Conservation (phyloP, 2,329 filamentous ascomycete genomes). For the Pyricularia sp. region DNA sequence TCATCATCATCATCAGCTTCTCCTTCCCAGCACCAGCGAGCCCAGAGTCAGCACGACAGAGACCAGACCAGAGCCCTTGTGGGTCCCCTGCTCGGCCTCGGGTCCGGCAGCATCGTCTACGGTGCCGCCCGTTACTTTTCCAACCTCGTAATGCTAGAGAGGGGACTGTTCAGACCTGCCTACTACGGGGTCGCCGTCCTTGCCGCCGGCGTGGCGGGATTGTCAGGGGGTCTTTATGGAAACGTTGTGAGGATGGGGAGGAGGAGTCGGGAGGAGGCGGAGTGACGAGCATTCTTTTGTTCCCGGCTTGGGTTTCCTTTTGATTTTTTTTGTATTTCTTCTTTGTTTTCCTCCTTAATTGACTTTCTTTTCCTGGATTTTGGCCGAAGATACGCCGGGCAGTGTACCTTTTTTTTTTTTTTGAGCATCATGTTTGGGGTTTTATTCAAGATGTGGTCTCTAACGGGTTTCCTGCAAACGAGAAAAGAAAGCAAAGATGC, state of each 20-base stretch:
- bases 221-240: conserved; percentile 20
- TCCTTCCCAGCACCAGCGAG: neutral
- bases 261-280: neutral
- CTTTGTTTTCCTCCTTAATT: neutral
- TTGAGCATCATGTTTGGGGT: neutral
- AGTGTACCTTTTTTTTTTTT: neutral
- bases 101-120: conserved; percentile 34
- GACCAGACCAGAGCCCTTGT: conserved; percentile 23
- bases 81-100: conserved; percentile 31
- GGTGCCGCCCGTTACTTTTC: conserved; percentile 37
- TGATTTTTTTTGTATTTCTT: neutral
- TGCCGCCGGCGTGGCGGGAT: conserved; percentile 18
- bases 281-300: neutral
- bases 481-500: neutral
- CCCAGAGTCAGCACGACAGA: conserved; percentile 11
- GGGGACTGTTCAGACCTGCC: conserved; percentile 28
- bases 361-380: too few species aligned
- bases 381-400: too few species aligned
- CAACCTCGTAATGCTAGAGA: conserved; percentile 28
- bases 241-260: conserved; percentile 13
- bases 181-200: conserved; percentile 20
- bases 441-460: neutral
- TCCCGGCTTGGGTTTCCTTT: neutral
- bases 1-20: neutral
- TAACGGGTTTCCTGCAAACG: neutral